A percentile compares a stretch with the other conserved stretches of the same genome.
These are phyloP conservation scores for Monosporascus ibericus DNA, from an alignment of 2,329 filamentous ascomycete species.

Conservation along the genomic window DNA sequence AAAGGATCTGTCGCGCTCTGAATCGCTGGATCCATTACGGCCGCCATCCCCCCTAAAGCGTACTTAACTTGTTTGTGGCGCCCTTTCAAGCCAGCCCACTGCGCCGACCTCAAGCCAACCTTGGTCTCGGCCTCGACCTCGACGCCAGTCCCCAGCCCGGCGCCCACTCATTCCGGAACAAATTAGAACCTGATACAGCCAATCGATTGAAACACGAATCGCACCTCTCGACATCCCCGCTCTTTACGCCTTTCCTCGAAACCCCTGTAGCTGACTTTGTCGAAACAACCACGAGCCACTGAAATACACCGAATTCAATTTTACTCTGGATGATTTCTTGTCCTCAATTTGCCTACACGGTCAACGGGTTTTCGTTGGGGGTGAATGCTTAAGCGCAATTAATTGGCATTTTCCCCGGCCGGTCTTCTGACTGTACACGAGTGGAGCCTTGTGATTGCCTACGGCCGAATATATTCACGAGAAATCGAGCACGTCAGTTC, in stretches of 20 bases:
- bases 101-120: too few relatives aligned
- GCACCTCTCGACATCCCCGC: not conserved
- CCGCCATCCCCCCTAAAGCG: too few relatives aligned
- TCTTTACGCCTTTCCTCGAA: not conserved
- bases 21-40: too few relatives aligned
- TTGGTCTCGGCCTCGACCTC: not conserved
- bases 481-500: not conserved
- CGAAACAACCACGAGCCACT: too few relatives aligned
- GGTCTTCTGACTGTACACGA: not conserved
- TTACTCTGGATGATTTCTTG: too few relatives aligned
- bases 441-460: not conserved
- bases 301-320: too few relatives aligned
- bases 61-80: too few relatives aligned
- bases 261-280: not conserved
- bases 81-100: too few relatives aligned
- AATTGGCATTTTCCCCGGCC: not conserved
- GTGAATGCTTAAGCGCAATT: not conserved
- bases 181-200: not conserved
- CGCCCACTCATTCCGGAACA: not conserved
- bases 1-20: too few relatives aligned
- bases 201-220: not conserved
- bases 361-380: too few relatives aligned
- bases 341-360: too few relatives aligned
- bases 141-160: not conserved
- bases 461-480: not conserved